phyloP scores from a whole-genome alignment of 1,284 basidiomycete species.

The Apiotrichum laibachii region DNA sequence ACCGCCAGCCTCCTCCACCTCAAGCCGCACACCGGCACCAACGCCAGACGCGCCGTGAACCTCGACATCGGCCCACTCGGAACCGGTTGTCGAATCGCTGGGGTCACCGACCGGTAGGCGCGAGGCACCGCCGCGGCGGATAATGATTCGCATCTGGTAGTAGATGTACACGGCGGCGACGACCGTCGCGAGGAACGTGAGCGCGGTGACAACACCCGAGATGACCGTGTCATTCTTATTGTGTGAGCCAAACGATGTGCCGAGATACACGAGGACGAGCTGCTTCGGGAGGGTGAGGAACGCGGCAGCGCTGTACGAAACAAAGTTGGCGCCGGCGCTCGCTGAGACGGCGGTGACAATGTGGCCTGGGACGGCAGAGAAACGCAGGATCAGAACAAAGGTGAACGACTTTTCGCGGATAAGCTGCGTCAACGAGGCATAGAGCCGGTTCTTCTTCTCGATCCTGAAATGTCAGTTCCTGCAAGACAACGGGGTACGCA shows the following conservation, averaged over 20 bases:
- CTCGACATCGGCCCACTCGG: conserved; percentile 11
- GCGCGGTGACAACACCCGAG: conserved; percentile 32
- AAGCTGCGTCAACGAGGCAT: conserved; percentile 40
- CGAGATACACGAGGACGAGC: conserved; percentile 45
- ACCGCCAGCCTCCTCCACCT: conserved; percentile 7
- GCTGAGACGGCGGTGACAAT: conserved; percentile 47
- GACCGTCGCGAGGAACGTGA: conserved; percentile 42
- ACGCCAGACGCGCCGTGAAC: conserved; percentile 8
- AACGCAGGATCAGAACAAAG: conserved; percentile 45
- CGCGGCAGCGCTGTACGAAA: conserved; percentile 43
- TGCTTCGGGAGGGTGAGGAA: conserved; percentile 48
- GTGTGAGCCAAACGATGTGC: conserved; percentile 39
- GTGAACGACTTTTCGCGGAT: conserved; percentile 49
- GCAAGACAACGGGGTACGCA: conserved; percentile 15
- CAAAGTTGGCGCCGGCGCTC: conserved; percentile 44
- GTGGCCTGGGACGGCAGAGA: conserved; percentile 47
- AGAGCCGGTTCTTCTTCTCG: conserved; percentile 45
- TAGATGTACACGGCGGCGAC: conserved; percentile 48
- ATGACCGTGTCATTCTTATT: conserved; percentile 38
- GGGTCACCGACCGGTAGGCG: conserved; percentile 19
- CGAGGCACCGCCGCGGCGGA: conserved; percentile 24
- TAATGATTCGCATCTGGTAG: conserved; percentile 47
- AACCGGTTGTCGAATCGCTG: background rate
- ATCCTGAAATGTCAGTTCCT: conserved; percentile 24
- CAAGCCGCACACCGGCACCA: conserved; percentile 10